Conservation (phyloP, 352 stramenopile species). For the Phytophthora litchii region DNA sequence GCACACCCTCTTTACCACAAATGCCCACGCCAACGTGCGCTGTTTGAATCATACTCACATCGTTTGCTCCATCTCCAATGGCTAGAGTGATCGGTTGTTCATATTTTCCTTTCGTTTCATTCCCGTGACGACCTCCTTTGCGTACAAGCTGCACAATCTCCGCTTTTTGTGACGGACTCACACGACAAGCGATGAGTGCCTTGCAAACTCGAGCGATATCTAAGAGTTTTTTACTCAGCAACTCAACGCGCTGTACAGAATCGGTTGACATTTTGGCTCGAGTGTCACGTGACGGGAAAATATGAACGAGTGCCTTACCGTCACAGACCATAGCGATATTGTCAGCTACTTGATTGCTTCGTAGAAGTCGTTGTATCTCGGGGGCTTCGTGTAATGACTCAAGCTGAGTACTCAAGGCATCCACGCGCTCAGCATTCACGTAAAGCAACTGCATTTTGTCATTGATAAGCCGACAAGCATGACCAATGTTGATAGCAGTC, state of each 20-base stretch:
- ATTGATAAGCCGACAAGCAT: slow-evolving; percentile 79
- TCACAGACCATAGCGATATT: slow-evolving; percentile 73
- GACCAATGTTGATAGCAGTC: slow-evolving; percentile 98
- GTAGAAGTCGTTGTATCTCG: slow-evolving; percentile 53
- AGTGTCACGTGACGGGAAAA: slow-evolving; percentile 66
- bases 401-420: slow-evolving; percentile 51
- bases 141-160: slow-evolving; percentile 77
- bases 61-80: slow-evolving; percentile 98
- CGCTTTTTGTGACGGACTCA: slow-evolving; percentile 85
- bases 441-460: slow-evolving; percentile 74
- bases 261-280: slow-evolving; percentile 45
- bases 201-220: slow-evolving; percentile 64
- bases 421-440: slow-evolving; percentile 56
- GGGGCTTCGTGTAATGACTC: slow-evolving; percentile 48
- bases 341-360: slow-evolving; percentile 36
- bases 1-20: slow-evolving; percentile 96
- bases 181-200: slow-evolving; percentile 82
- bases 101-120: slow-evolving; percentile 19
- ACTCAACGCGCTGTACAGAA: slow-evolving; percentile 27
- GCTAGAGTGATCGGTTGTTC: slow-evolving; percentile 89
- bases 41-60: slow-evolving; percentile 99
- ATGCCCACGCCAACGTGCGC: slow-evolving; percentile 98
- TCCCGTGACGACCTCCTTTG: slow-evolving; percentile 25
- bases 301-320: slow-evolving; percentile 66
- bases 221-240: slow-evolving; percentile 54